A percentile compares a stretch with the other conserved stretches of the same genome.
Evolutionary conservation across 768 basidiomycete genomes (phyloP).

Genomic region (Multifurca ochricompacta): DNA sequence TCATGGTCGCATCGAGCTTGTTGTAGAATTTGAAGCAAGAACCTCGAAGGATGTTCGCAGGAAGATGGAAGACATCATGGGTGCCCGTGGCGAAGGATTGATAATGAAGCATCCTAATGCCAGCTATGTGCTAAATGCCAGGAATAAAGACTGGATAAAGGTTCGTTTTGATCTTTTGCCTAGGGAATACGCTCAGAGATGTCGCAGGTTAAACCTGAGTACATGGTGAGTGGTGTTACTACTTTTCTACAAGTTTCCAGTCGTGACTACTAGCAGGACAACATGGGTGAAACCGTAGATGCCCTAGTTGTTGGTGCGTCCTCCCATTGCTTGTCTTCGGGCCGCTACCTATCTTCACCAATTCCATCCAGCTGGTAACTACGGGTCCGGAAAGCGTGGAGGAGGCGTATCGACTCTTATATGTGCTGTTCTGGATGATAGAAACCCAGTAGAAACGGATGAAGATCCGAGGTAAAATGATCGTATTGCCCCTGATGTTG

Average conservation of each 20-base stretch:
- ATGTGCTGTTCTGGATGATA: constrained; percentile 81
- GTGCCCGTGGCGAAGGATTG: constrained; percentile 81
- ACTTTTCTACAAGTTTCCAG: background rate
- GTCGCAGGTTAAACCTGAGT: constrained; percentile 72
- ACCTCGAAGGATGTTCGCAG: constrained; percentile 74
- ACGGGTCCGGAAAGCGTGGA: constrained; percentile 77
- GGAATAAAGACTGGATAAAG: constrained; percentile 93
- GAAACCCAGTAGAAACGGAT: constrained; percentile 44
- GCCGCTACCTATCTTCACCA: background rate
- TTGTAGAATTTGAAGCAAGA: constrained; percentile 61
- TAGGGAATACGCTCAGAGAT: background rate
- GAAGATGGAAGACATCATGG: constrained; percentile 79
- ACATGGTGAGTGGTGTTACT: constrained; percentile 49
- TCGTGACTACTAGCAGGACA: constrained; percentile 44
- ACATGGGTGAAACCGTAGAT: constrained; percentile 89
- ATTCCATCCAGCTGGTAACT: constrained; percentile 62
- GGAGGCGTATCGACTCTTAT: constrained; percentile 87
- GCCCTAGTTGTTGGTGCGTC: constrained; percentile 77
- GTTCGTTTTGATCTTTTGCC: constrained; percentile 29
- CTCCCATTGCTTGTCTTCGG: background rate
- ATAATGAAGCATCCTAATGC: constrained; percentile 82
- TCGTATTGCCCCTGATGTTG: background rate
- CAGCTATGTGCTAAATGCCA: constrained; percentile 77
- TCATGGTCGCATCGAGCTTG: constrained; percentile 75
- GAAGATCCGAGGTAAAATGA: constrained; percentile 55